Percentiles rank a stretch among this genome's conserved stretches.
phyloP scores from a whole-genome alignment of 1,139 yeast genomes.

The Blastobotrys petasosporus region DNA sequence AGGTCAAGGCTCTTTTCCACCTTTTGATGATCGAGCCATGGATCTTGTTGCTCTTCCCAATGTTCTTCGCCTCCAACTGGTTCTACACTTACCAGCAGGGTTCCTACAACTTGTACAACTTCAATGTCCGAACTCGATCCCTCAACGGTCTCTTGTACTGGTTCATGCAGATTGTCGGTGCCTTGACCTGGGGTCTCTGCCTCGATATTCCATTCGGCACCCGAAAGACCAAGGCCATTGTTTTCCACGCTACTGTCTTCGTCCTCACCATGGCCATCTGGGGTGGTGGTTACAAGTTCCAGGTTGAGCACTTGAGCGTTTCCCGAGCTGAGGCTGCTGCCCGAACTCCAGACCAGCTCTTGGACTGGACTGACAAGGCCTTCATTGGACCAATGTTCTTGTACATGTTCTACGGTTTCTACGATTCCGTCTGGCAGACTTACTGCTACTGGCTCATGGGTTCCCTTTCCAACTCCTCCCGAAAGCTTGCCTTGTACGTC shows the following conservation, averaged over 20 bases:
- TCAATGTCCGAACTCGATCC: conserved; percentile 54
- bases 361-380: conserved; percentile 41
- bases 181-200: conserved; percentile 43
- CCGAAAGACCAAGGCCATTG: conserved; percentile 43
- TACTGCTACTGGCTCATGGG: conserved; percentile 54
- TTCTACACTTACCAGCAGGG: conserved; percentile 60
- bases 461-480: conserved; percentile 51
- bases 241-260: conserved; percentile 43
- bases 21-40: conserved; percentile 44
- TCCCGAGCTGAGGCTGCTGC: conserved; percentile 10
- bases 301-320: conserved; percentile 39
- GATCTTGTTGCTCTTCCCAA: conserved; percentile 45
- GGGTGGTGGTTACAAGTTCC: conserved; percentile 59
- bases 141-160: conserved; percentile 56
- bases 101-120: conserved; percentile 50
- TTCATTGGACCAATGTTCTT: conserved; percentile 57
- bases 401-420: conserved; percentile 55
- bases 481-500: conserved; percentile 51
- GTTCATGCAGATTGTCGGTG: conserved; percentile 55
- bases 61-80: conserved; percentile 60
- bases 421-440: conserved; percentile 55
- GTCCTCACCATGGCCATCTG: conserved; percentile 45
- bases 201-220: conserved; percentile 42
- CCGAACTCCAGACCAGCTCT: neutral
- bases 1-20: conserved; percentile 39